Base-by-base conservation (phyloP, 306 rosid species). In the Canavalia ensiformis region DNA sequence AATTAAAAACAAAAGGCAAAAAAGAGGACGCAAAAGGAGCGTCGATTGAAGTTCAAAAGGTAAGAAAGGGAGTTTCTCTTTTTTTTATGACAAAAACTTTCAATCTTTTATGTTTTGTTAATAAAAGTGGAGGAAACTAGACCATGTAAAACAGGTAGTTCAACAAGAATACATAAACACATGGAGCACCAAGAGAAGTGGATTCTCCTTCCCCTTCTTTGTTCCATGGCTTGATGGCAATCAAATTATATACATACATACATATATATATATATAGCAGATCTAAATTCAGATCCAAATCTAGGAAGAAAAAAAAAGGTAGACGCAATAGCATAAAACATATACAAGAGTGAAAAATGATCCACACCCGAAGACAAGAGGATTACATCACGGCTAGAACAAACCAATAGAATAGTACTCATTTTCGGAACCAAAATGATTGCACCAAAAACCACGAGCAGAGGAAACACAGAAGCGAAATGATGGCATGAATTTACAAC, bases 41-140 rank as follows among this genome's bases (percentile, higher is more conserved):
- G 11, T 77, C 41, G 28, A 82, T 70, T 28, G n/a, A 62, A 57
- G 33, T 44, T 72, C 42, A 83, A 85, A 80, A 68, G 60, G 56
- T 10, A 25, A 29, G 45, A 68, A 49, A 49, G 25, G 8, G 7
- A n/a, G 13, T 42, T 69, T 60, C 6, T 58, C 35, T 66, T 39
- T n/a, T 58, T 18, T 51, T 47, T 6, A 41, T 56, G n/a, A 57
- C 8, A 55, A 5, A 55, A 45, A 28, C 57, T 37, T 28, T 7
- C 44, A 4, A 3, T 62, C 18, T 29, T 60, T n/a, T 58, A 50
- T 45, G 34, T 18, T 72, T n/a, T 46, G 25, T 41, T 52, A 45
- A 39, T 18, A 13, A 60, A 58, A 47, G 63, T n/a, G n/a, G 11
- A 30, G 11, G 4, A 39, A 25, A 54, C 2, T 1, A 47, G 47